phyloP scores from a whole-genome alignment of 2,329 filamentous ascomycete species.

The Aureobasidium melanogenum region DNA sequence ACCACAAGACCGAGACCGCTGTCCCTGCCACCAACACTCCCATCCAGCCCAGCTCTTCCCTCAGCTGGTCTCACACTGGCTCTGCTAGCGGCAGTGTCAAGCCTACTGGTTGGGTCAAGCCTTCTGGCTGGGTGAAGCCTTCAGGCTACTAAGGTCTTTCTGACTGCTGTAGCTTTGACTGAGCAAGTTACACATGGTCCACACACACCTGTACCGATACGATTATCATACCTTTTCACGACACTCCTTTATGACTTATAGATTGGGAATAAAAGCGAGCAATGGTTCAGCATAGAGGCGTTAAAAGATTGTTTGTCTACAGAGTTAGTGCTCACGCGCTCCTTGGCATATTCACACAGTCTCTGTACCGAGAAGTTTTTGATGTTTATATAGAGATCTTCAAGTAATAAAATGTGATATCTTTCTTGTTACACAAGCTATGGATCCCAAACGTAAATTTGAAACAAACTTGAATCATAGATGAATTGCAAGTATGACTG shows the following conservation, averaged over 20 bases:
- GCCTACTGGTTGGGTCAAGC: constrained; percentile 1
- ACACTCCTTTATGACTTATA: not conserved
- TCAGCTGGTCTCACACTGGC: constrained; percentile 4
- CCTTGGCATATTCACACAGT: not conserved
- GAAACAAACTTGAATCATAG: not conserved
- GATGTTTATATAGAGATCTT: not conserved
- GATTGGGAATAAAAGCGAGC: not conserved
- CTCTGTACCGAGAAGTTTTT: not conserved
- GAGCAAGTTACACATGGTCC: not conserved
- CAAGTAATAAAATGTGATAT: too few species aligned
- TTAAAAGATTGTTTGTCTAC: not conserved
- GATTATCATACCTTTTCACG: constrained; percentile 1
- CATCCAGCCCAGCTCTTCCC: not conserved
- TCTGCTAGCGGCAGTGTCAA: not conserved
- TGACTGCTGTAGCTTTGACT: not conserved
- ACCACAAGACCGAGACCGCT: not conserved
- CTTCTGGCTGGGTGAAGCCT: not conserved
- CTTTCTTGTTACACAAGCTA: not conserved
- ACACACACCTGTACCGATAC: not conserved
- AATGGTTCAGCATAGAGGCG: not conserved
- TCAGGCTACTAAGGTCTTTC: not conserved
- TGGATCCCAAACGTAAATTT: too few species aligned
- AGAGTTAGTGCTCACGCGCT: not conserved
- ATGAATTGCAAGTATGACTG: not conserved
- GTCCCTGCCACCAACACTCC: not conserved